Percentiles rank a stretch among this genome's conserved stretches.
These are phyloP conservation scores for Panaeolus papilionaceus DNA, from an alignment of 768 basidiomycete species.

Conservation along the genomic window DNA sequence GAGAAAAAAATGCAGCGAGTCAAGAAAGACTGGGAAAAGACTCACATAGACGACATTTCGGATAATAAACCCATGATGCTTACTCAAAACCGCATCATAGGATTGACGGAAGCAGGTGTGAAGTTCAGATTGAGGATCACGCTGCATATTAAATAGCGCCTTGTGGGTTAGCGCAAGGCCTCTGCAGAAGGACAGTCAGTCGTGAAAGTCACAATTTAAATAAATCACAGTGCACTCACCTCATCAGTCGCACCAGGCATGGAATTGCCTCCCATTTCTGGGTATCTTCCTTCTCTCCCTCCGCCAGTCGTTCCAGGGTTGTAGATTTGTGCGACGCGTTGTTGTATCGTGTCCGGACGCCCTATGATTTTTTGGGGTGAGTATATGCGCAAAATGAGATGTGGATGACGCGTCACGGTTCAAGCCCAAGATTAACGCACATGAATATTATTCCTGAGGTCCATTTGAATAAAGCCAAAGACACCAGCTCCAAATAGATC, in stretches of 20 bases:
- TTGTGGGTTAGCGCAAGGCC: conserved; percentile 72
- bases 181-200: conserved; percentile 37
- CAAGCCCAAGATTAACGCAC: conserved; percentile 42
- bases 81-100: conserved; percentile 70
- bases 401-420: neutral
- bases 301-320: conserved; percentile 37
- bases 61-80: conserved; percentile 72
- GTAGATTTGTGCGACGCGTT: conserved; percentile 46
- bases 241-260: conserved; percentile 68
- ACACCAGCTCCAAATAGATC: conserved; percentile 73
- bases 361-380: conserved; percentile 42
- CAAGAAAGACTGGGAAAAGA: neutral
- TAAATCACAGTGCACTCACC: conserved; percentile 45
- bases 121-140: conserved; percentile 56
- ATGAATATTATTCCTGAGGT: conserved; percentile 70
- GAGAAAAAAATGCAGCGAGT: neutral
- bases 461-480: conserved; percentile 77
- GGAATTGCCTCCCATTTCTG: conserved; percentile 56
- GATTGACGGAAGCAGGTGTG: conserved; percentile 74
- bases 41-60: conserved; percentile 69
- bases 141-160: conserved; percentile 71
- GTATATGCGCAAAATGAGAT: neutral
- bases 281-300: conserved; percentile 16
- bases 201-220: neutral
- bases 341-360: conserved; percentile 64